Conservation (phyloP, 2,329 filamentous ascomycete species). For the Cadophora sp. region DNA sequence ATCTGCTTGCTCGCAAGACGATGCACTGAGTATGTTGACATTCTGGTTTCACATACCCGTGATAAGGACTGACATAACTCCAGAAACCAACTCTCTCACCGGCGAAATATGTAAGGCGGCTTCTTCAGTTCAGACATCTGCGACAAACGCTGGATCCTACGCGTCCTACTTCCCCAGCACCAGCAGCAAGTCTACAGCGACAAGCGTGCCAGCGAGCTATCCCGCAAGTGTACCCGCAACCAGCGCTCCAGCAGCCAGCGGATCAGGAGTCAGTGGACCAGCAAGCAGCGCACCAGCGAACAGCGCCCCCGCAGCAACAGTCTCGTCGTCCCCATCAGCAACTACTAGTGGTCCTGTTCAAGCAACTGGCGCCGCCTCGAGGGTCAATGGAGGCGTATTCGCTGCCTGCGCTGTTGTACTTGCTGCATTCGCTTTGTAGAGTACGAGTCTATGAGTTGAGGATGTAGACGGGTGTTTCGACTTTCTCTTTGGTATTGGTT, state of each 20-base stretch:
- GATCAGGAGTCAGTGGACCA: too few relatives aligned
- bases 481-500: neutral
- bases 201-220: neutral
- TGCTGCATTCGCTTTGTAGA: conserved; percentile 37
- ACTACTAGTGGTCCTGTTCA: neutral
- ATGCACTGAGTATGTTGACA: conserved; percentile 37
- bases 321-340: conserved; percentile 5
- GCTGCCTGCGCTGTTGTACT: conserved; percentile 31
- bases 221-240: neutral
- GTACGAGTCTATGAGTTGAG: neutral
- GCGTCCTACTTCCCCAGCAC: conserved; percentile 20
- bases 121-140: conserved; percentile 13
- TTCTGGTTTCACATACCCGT: neutral
- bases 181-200: conserved; percentile 21
- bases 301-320: conserved; percentile 5
- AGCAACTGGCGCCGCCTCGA: conserved; percentile 4
- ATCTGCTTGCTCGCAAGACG: conserved; percentile 29
- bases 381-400: conserved; percentile 21
- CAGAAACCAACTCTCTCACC: neutral
- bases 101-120: conserved; percentile 19
- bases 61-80: neutral
- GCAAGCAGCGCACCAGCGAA: neutral
- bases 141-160: neutral
- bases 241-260: neutral
- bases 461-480: conserved; percentile 2